Evolutionary conservation across 2,329 filamentous ascomycete genomes (phyloP), one percentile per base, ranked within the genome.

Genomic region (Claviceps quebecensis): DNA sequence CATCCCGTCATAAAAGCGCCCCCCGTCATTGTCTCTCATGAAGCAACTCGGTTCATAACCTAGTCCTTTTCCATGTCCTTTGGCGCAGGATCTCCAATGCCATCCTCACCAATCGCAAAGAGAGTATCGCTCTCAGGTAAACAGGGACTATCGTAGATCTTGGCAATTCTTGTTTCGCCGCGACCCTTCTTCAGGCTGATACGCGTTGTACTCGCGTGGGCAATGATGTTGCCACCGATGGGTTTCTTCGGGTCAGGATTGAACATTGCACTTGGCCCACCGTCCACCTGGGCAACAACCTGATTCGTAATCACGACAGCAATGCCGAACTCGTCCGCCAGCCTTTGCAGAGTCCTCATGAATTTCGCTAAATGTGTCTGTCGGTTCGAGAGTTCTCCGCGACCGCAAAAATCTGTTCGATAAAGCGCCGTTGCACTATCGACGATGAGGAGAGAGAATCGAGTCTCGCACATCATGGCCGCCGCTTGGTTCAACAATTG

Each of bases 161-260:
- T 98, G 72, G 93, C 95, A 58, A 98, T 87, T 72, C 93, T 81
- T 22, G 93, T 98, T 74, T 98, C 93, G 34, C 80, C 93, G 51
- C 93, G 78, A 1, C 93, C 94, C 69, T 98, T 98, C 73, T 95
- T 96, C 64, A 98, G 68, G 62, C 89, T 96, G 60, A 98, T 77
- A 62, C 93, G 78, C 2, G 93, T 98, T 1, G 93, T 98, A 63
- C 88, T 95, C 49, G 93, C 90, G 67, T 98, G 93, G 2, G 94
- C 93, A 65, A 98, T 97, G 58, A 98, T 98, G 68, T 98, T 97
- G 57, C 93, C 93, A 59, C 93, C 93, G 65, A 98, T 96, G 0
- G 93, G 93, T 69, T 98, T 98, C 78, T 98, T 98, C 7, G 93
- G 93, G 63, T 98, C 94, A 0, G 94, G 93, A 60, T 98, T 98